Conservation (phyloP, 106 monocot genomes). For the Apostasia ramifera region DNA sequence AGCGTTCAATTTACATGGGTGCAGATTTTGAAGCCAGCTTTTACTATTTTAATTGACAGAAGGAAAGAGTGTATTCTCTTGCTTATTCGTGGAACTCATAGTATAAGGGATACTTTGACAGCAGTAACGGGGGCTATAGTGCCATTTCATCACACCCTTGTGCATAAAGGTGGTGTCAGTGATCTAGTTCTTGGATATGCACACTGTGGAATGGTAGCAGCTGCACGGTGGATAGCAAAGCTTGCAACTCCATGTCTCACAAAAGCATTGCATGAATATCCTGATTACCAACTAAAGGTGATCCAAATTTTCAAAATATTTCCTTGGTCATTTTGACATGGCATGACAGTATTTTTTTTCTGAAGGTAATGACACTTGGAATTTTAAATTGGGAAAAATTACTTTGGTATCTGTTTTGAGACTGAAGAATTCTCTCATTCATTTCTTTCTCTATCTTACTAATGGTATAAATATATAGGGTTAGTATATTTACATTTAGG, state of each 20-base stretch:
- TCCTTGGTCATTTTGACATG: not conserved
- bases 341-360: not conserved
- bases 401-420: no score
- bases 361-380: no score
- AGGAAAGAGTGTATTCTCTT: constrained; percentile 61
- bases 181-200: constrained; percentile 90
- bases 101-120: constrained; percentile 94
- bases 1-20: constrained; percentile 1
- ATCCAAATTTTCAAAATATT: not conserved
- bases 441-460: no score
- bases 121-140: constrained; percentile 90
- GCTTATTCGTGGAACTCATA: constrained; percentile 92
- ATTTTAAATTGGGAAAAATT: no score
- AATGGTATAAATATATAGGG: no score
- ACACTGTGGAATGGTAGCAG: constrained; percentile 98
- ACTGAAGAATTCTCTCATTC: no score
- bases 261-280: constrained; percentile 54
- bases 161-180: constrained; percentile 75
- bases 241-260: constrained; percentile 81
- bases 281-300: constrained; percentile 80
- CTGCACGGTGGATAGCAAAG: constrained; percentile 95
- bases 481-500: no score
- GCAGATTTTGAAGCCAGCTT: constrained; percentile 96
- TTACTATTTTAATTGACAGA: constrained; percentile 76
- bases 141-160: constrained; percentile 91